Evolutionary conservation across 257 asterid genomes (phyloP), one percentile per base, ranked within the genome.

Genomic region (Solanum neorickii): DNA sequence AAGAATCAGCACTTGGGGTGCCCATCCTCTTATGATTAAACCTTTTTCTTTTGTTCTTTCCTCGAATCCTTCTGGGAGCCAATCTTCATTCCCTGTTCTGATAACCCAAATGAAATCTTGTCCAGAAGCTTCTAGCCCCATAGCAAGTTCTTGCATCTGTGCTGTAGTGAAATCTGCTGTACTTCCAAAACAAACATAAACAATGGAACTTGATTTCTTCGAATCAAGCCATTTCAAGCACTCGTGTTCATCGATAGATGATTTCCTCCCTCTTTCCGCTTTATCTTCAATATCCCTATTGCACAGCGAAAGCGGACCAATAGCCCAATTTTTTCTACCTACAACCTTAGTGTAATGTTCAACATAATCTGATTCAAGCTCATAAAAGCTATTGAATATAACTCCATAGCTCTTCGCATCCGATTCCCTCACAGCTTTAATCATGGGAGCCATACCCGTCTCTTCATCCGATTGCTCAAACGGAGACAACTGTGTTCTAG

Each of bases 51-150:
- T 82, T 3, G 31, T 86, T 82, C 94, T 94, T 39, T 90, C 96
- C 74, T 92, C 94, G 3, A 93, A 96, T 41, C 97, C 97, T 42
- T 89, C 49, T 0, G 96, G 99, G 83, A 94, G 25, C 93, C 94
- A 93, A 7, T 92, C 78, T n/a, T 83, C 91, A n/a, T 74, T 89
- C 23, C 88, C 65, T 41, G 37, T 89, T 78, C 96, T 89, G 6
- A 94, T 92, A 3, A 92, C 98, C 98, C 98, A 96, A 27, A 96
- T 86, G 91, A 94, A 96, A 65, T 91, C 88, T 41, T 89, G 93
- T 47, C 92, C 93, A 0, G 99, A 93, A 1, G 78, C 78, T 86
- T 95, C 98, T 0, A 96, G 92, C 59, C 95, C 98, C n/a, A 80
- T 78, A 11, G 99, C 99, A 9, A 89, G 91, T 62, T 96, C 98